Percentiles rank a stretch among this genome's conserved stretches.
phyloP scores from a whole-genome alignment of 2,329 filamentous ascomycete species.

The Colletotrichum nymphaeae region DNA sequence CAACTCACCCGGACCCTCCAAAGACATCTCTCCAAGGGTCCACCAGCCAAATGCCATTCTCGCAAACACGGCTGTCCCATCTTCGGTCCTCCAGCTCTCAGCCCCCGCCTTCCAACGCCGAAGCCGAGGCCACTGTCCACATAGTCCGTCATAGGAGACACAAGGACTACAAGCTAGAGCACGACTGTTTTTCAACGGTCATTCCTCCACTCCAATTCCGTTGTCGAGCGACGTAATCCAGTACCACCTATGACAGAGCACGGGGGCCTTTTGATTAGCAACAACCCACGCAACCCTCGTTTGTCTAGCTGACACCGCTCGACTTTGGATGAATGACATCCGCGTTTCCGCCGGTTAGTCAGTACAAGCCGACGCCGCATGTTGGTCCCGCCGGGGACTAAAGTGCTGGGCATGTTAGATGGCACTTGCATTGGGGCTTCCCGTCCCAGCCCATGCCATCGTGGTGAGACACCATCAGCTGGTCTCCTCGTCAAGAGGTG shows the following conservation, averaged over 20 bases:
- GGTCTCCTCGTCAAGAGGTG: constrained; percentile 15
- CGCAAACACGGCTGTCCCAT: constrained; percentile 24
- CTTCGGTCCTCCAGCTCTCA: constrained; percentile 8
- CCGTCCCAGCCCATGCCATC: constrained; percentile 17
- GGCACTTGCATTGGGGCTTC: constrained; percentile 18
- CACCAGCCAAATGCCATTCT: constrained; percentile 26
- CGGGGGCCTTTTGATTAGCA: background rate
- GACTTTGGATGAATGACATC: background rate
- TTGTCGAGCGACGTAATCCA: background rate
- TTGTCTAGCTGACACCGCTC: background rate
- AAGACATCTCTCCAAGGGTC: constrained; percentile 7
- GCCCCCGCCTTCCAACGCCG: background rate
- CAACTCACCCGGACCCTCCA: background rate
- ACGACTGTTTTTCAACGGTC: background rate
- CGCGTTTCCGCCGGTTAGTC: background rate
- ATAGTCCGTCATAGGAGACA: background rate
- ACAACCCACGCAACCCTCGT: background rate
- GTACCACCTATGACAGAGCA: background rate
- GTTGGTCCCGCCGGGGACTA: background rate
- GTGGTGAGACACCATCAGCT: constrained; percentile 32
- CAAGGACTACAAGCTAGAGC: background rate
- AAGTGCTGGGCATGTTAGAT: background rate
- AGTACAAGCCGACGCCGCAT: constrained; percentile 4
- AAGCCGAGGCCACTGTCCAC: constrained; percentile 3
- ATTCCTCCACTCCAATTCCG: background rate